Base-by-base conservation (phyloP, 2,329 filamentous ascomycete species). In the Aspergillus japonicus region DNA sequence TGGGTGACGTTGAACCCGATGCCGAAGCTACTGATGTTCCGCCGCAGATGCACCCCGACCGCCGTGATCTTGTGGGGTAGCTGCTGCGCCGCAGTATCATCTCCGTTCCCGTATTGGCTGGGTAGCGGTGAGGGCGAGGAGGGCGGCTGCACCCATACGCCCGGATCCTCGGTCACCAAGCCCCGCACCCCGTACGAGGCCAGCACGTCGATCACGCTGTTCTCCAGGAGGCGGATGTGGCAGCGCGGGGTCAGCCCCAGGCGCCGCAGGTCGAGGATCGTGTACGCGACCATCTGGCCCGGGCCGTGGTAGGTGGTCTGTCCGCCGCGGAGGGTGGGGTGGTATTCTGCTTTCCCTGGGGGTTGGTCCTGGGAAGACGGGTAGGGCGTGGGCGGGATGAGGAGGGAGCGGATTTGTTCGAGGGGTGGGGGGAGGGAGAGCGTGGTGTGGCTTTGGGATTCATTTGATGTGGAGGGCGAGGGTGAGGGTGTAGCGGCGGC, bases 281-380 rank as follows among this genome's bases (percentile, higher is more conserved):
- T 92, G 81, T 96, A 99, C n/a, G 93, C 86, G 39, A 97, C 90
- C 52, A 96, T 78, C 74, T 99, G 95, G 0, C 94, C 94, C 0
- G 94, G 95, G 0, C 94, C 95, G 73, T 99, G 95, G 79, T 96
- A 98, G 2, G 95, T 98, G 0, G 91, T 93, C 65, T 96, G 87
- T 0, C 95, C 95, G 62, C 95, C 95, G 57, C 95, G 87, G n/a
- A 87, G 84, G 14, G 91, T 89, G 68, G 87, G 83, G 48, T 85
- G 76, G 67, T 95, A 86, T n/a, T 84, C 80, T 3, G 89, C 89
- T 26, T 73, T 67, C 5, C 24, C 10, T 48, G 58, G 12, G 12
- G 29, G 57, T 12, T 33, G 31, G 2, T 33, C 2, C 11, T 33
- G 31, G 7, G 11, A 5, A 33, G 11, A 33, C 3, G 31, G 60